phyloP scores from a whole-genome alignment of 331 rosid genomes.

The Dryas integrifolia region DNA sequence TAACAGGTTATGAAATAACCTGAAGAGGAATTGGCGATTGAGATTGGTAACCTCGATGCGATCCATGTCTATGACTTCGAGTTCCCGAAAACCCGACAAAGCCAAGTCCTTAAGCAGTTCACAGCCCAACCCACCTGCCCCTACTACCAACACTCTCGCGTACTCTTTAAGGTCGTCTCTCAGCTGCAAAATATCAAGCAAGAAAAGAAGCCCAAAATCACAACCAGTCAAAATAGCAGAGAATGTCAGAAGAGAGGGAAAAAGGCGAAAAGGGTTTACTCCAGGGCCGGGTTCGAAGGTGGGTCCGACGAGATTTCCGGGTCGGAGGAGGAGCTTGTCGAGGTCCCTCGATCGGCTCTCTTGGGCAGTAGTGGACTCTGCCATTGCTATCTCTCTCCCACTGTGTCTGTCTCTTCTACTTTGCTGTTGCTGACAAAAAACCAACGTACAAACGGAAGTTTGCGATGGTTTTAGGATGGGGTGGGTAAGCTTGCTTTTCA shows the following conservation, averaged over 20 bases:
- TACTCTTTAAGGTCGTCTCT: conserved; percentile 66
- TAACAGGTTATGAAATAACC: conserved; percentile 34
- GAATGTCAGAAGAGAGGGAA: conserved; percentile 12
- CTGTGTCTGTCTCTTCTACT: neutral
- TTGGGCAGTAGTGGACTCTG: conserved; percentile 26
- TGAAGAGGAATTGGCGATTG: conserved; percentile 93
- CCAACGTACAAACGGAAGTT: neutral
- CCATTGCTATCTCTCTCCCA: conserved; percentile 39
- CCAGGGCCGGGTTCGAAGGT: conserved; percentile 76
- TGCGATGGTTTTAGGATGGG: no score
- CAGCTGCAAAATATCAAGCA: conserved; percentile 34
- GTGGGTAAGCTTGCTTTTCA: neutral
- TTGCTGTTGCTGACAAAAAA: neutral
- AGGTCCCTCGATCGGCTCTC: conserved; percentile 89
- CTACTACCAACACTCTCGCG: conserved; percentile 75
- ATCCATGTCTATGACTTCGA: conserved; percentile 92
- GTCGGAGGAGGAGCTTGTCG: conserved; percentile 82
- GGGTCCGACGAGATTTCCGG: conserved; percentile 79
- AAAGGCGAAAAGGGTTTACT: conserved; percentile 29
- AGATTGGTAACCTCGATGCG: conserved; percentile 94
- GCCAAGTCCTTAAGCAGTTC: conserved; percentile 91
- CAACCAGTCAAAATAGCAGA: neutral
- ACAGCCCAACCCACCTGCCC: conserved; percentile 94
- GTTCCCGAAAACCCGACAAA: conserved; percentile 69
- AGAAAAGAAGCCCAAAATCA: neutral